Evolutionary conservation across 2,329 filamentous ascomycete species (phyloP).

Genomic region (Pseudohalonectria lignicola): DNA sequence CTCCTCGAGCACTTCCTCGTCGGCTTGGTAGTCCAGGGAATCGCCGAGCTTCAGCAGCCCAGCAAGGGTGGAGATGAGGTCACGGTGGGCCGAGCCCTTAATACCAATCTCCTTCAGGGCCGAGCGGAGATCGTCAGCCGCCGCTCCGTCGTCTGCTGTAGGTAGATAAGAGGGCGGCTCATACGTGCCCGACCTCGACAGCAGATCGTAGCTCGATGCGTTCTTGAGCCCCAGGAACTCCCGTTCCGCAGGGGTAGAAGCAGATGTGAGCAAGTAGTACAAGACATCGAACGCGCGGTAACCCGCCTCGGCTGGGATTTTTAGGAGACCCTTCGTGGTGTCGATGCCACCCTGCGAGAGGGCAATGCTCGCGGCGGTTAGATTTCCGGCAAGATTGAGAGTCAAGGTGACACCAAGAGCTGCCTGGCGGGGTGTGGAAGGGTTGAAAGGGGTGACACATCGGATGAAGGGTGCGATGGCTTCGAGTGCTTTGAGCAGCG

Average conservation of each 20-base stretch:
- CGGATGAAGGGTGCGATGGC: constrained; percentile 78
- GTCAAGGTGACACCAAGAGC: constrained; percentile 74
- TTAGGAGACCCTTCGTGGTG: constrained; percentile 66
- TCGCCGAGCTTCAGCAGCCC: constrained; percentile 88
- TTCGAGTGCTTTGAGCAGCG: constrained; percentile 67
- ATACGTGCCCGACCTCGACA: constrained; percentile 79
- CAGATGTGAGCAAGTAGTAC: constrained; percentile 90
- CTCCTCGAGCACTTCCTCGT: constrained; percentile 74
- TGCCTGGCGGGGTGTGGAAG: constrained; percentile 69
- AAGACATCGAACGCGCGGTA: constrained; percentile 95
- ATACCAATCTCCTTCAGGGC: constrained; percentile 88
- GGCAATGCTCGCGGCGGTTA: constrained; percentile 65
- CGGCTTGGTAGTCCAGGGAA: constrained; percentile 72
- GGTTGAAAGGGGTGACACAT: constrained; percentile 80
- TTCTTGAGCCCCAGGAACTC: constrained; percentile 77
- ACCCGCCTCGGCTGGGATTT: constrained; percentile 67
- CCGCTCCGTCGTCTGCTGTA: constrained; percentile 82
- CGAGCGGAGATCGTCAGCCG: constrained; percentile 84
- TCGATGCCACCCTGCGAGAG: constrained; percentile 84
- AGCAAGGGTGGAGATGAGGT: constrained; percentile 75
- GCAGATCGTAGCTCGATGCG: constrained; percentile 64
- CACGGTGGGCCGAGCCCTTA: constrained; percentile 72
- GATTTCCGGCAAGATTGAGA: constrained; percentile 67
- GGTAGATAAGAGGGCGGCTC: constrained; percentile 78
- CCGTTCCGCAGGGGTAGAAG: constrained; percentile 76